These are phyloP conservation scores for Symbiotaphrina buchneri DNA, from an alignment of 495 filamentous ascomycete species.

Conservation along the genomic window DNA sequence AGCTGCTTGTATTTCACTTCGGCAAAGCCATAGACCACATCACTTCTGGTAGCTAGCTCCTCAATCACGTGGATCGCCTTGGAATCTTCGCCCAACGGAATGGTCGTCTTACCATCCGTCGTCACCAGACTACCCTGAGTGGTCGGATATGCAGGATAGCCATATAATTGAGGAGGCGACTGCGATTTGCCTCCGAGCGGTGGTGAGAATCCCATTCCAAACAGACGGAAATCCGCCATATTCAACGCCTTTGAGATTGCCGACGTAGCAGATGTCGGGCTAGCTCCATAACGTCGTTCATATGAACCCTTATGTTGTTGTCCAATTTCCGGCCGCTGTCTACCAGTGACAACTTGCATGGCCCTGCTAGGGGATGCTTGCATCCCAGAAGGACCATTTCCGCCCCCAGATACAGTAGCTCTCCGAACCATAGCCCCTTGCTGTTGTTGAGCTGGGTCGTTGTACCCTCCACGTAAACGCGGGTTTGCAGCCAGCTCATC, in stretches of 20 bases:
- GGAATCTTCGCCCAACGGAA: slow-evolving; percentile 56
- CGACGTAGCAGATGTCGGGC: slow-evolving; percentile 60
- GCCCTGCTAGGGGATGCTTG: slow-evolving; percentile 32
- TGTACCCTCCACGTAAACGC: slow-evolving; percentile 9
- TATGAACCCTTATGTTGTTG: slow-evolving; percentile 53
- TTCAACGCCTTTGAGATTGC: slow-evolving; percentile 88
- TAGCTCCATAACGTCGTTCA: slow-evolving; percentile 54
- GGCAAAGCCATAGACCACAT: slow-evolving; percentile 90
- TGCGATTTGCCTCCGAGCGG: slow-evolving; percentile 39
- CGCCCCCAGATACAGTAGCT: slow-evolving; percentile 37
- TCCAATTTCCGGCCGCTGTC: slow-evolving; percentile 32
- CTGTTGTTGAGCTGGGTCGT: not conserved
- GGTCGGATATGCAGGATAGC: slow-evolving; percentile 65
- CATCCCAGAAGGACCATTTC: slow-evolving; percentile 31
- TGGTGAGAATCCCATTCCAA: slow-evolving; percentile 50
- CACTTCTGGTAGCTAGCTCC: slow-evolving; percentile 73
- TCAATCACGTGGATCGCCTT: slow-evolving; percentile 62
- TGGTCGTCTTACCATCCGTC: slow-evolving; percentile 29
- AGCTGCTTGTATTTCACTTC: slow-evolving; percentile 97
- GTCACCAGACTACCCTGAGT: slow-evolving; percentile 34
- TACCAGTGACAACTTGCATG: slow-evolving; percentile 43
- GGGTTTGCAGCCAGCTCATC: slow-evolving; percentile 77
- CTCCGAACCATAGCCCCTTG: slow-evolving; percentile 32
- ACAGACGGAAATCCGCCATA: slow-evolving; percentile 70
- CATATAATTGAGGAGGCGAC: slow-evolving; percentile 60